Percentiles rank a stretch among this genome's conserved stretches.
These are phyloP conservation scores for Coemansia sp. DNA, from an alignment of 192 early-diverging fungal species.

Conservation along the genomic window DNA sequence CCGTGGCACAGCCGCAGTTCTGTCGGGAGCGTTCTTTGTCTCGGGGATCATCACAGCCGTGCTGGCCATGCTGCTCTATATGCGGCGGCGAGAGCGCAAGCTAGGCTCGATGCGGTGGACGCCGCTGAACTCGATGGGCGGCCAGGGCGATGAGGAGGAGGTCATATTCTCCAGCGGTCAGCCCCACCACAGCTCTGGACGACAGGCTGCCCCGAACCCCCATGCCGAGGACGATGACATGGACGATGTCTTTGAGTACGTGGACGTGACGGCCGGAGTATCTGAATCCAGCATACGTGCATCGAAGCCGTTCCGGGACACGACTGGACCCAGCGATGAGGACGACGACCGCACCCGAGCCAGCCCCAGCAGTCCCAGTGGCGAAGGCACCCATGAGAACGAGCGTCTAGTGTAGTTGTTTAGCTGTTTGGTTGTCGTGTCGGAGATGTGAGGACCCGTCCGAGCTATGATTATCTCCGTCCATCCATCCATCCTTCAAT, in stretches of 20 bases:
- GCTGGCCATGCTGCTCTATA: constrained; percentile 22
- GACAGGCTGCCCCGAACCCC: not conserved
- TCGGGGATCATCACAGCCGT: constrained; percentile 19
- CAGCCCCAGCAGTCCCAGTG: constrained; percentile 6
- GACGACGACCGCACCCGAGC: not conserved
- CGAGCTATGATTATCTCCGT: no score
- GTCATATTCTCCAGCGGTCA: not conserved
- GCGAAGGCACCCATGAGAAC: constrained; percentile 8
- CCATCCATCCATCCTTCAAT: no score
- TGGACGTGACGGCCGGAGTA: constrained; percentile 2
- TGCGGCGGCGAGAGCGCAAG: constrained; percentile 37
- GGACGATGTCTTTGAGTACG: constrained; percentile 21
- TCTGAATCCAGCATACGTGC: constrained; percentile 2
- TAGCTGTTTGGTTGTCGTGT: no score
- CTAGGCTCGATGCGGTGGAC: constrained; percentile 34
- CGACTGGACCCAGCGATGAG: no score
- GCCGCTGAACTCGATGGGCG: constrained; percentile 16
- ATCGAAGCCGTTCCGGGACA: not conserved
- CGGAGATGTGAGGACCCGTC: no score
- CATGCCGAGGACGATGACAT: constrained; percentile 27
- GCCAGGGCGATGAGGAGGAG: constrained; percentile 6
- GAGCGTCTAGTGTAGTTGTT: constrained; percentile 20
- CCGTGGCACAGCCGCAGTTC: constrained; percentile 6
- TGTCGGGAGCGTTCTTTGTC: constrained; percentile 19
- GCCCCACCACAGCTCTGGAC: not conserved